Conservation (phyloP, 2,329 filamentous ascomycete genomes). For the Cytospora mali region DNA sequence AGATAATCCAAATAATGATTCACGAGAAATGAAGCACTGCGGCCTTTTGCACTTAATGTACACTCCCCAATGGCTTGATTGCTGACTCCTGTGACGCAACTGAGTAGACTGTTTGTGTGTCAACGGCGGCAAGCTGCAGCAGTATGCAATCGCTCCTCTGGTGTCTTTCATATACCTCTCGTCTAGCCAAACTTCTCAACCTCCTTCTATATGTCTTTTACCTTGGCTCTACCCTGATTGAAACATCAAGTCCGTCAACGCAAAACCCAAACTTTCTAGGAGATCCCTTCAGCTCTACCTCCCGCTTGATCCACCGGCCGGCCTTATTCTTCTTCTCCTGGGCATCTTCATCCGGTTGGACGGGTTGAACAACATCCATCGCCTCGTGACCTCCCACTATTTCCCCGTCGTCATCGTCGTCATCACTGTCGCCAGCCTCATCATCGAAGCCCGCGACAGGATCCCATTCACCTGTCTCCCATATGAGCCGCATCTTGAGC, state of each 20-base stretch:
- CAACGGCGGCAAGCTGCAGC: conserved; percentile 1
- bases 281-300: conserved; percentile 78
- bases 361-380: conserved; percentile 32
- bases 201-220: conserved; percentile 28
- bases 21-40: neutral
- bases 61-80: neutral
- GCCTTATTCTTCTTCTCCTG: conserved; percentile 36
- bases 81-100: neutral
- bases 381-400: conserved; percentile 39
- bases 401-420: conserved; percentile 40
- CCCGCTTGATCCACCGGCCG: conserved; percentile 72
- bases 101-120: neutral
- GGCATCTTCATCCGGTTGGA: conserved; percentile 21
- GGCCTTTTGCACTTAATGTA: neutral
- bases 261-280: conserved; percentile 82
- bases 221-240: conserved; percentile 67
- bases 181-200: neutral
- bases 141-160: conserved; percentile 16
- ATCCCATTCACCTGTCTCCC: conserved; percentile 92
- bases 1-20: neutral
- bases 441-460: conserved; percentile 68
- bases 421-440: conserved; percentile 56
- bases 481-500: conserved; percentile 68
- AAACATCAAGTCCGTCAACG: conserved; percentile 73
- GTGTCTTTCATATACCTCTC: neutral